Evolutionary conservation across 306 rosid genomes (phyloP).

Genomic region (Lathyrus aphaca): DNA sequence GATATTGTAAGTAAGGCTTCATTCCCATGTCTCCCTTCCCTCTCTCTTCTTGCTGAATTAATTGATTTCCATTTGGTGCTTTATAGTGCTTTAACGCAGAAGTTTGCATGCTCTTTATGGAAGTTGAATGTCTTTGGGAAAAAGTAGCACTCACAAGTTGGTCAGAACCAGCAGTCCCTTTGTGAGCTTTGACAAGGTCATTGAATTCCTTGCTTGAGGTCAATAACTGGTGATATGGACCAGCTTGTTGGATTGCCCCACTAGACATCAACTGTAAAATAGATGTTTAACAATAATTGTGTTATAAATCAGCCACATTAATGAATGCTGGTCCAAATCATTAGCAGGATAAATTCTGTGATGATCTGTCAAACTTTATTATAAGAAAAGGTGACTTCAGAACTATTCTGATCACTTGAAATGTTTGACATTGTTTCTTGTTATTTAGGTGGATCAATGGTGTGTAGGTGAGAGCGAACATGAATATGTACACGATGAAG

Average conservation of each 20-base stretch:
- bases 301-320: background rate
- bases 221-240: constrained; percentile 31
- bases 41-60: constrained; percentile 37
- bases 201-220: constrained; percentile 52
- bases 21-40: constrained; percentile 51
- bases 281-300: constrained; percentile 6
- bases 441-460: background rate
- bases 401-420: constrained; percentile 17
- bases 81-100: constrained; percentile 6
- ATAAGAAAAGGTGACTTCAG: background rate
- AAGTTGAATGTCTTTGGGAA: constrained; percentile 1
- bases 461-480: constrained; percentile 26
- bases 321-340: constrained; percentile 53
- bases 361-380: constrained; percentile 41
- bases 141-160: constrained; percentile 12
- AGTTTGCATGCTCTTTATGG: constrained; percentile 26
- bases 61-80: constrained; percentile 37
- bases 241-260: constrained; percentile 41
- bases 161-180: constrained; percentile 45
- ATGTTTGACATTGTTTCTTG: constrained; percentile 12
- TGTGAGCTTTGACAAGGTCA: constrained; percentile 63
- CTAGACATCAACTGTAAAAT: constrained; percentile 53
- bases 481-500: constrained; percentile 27
- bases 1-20: constrained; percentile 56
- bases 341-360: constrained; percentile 60